Base-by-base conservation (phyloP, 2,329 filamentous ascomycete species). In the Myriosclerotinia scirpicola region DNA sequence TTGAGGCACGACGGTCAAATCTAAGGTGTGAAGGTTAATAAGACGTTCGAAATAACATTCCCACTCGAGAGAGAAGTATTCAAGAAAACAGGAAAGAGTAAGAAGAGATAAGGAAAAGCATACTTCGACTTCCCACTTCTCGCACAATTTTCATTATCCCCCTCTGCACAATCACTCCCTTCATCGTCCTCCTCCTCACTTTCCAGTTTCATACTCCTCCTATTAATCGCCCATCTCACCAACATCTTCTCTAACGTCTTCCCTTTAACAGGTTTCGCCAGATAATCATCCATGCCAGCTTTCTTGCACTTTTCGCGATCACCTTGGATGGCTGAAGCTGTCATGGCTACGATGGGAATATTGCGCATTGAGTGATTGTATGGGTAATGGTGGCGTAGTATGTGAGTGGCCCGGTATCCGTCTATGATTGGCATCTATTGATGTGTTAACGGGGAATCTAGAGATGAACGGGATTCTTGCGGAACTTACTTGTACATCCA, bases 331-430 rank as follows among this genome's bases (percentile, higher is more conserved):
- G 90, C 90, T 5, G 87, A 90, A 5, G 90, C 90, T 0, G 90
- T 93, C 88, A 93, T 91, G n/a, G 90, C 90, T 48, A 93, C 87
- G 61, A 93, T 91, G 0, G 90, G 90, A 6, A 91, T 87, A 54
- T 87, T 81, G 65, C 83, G 81, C 5, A 86, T 80, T 63, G 84
- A 83, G 2, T 79, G 73, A 52, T 83, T 87, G 77, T 90, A 92
- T 0, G 89, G 87, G 1, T 83, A 75, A 70, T 90, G 86, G 65
- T 90, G 87, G 20, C 90, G 83, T 55, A 94, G 83, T 12, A 90
- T 82, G 71, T 92, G 89, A 0, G 90, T 93, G 53, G 90, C 90
- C 67, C 86, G 85, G 76, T 93, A 93, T 1, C 91, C 91, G 73
- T 93, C 91, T 69, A 92, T 86, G 50, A 92, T 85, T 36, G 87